These are phyloP conservation scores for Hortaea werneckii DNA, from an alignment of 2,329 filamentous ascomycete genomes.

Conservation along the genomic window DNA sequence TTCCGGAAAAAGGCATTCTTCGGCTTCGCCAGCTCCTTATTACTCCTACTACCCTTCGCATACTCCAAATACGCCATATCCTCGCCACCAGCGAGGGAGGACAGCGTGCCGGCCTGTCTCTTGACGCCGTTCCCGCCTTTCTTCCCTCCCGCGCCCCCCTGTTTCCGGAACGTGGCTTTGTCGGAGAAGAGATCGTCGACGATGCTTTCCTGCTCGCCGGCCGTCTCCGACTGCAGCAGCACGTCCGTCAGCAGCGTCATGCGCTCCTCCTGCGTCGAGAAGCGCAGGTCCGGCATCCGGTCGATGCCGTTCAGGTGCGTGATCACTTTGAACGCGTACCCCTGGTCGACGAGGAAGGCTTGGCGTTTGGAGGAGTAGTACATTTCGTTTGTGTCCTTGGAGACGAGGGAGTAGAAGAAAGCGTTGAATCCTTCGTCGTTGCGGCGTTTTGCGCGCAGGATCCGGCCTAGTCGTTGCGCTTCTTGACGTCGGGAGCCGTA, in stretches of 20 bases:
- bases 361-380: slow-evolving; percentile 94
- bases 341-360: slow-evolving; percentile 93
- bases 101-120: slow-evolving; percentile 74
- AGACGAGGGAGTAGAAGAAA: slow-evolving; percentile 96
- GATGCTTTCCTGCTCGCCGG: slow-evolving; percentile 59
- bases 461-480: slow-evolving; percentile 84
- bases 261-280: slow-evolving; percentile 66
- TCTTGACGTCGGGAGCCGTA: slow-evolving; percentile 96
- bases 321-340: slow-evolving; percentile 98
- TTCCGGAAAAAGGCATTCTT: slow-evolving; percentile 37
- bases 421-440: slow-evolving; percentile 99
- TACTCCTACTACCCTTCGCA: slow-evolving; percentile 31
- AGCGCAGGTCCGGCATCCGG: slow-evolving; percentile 68
- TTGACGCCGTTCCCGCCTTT: slow-evolving; percentile 49
- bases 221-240: slow-evolving; percentile 73
- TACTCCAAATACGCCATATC: slow-evolving; percentile 76
- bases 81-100: slow-evolving; percentile 79
- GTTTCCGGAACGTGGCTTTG: slow-evolving; percentile 27
- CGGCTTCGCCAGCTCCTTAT: slow-evolving; percentile 37
- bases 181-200: slow-evolving; percentile 57
- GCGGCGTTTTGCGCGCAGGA: slow-evolving; percentile 84
- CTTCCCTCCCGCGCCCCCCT: slow-evolving; percentile 24
- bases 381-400: slow-evolving; percentile 97
- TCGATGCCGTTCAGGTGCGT: slow-evolving; percentile 90
- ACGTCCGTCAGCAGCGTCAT: slow-evolving; percentile 83